Evolutionary conservation across 495 filamentous ascomycete genomes (phyloP), one percentile per base, ranked within the genome.

Genomic region (Staphylotrichum tortipilum): DNA sequence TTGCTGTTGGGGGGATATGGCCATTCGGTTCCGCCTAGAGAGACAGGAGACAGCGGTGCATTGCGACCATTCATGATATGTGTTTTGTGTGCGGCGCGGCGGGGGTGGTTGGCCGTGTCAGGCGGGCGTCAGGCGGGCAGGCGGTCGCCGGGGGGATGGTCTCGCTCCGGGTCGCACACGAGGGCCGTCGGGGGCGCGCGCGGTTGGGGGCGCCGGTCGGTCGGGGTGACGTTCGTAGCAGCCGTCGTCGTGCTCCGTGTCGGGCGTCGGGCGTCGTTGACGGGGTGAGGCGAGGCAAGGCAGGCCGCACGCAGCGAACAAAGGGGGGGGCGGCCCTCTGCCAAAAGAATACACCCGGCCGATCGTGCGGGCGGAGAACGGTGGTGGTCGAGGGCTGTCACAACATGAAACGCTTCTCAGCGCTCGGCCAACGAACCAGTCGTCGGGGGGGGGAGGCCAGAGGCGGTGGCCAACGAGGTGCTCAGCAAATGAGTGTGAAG

Each of bases 1-100:
- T 73, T 74, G 50, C 75, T 70, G 57, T 58, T 56, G 36, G 62
- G 63, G 40, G 83, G 78, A 62, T 94, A 91, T 58, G 88, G 89
- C 89, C 88, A 95, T 68, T 95, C 89, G 70, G 83, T 94, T 56
- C 84, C 82, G 60, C 82, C 80, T 76, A 78, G 55, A 65, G 88
- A 91, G 64, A 87, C 82, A 63, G 88, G 88, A 64, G 88, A 91
- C 69, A 90, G 80, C 54, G 86, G 84, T 62, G 72, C 70, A 75
- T 75, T 73, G 61, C 71, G 70, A 52, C 63, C 67, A 60, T 68
- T 74, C 71, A 76, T 75, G 56, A 57, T 70, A 52, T 60, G n/a
- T 28, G 6, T 2, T 7, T 5, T 58, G 55, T 50, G 40, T n/a
- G 46, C 39, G 23, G 43, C 19, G 36, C 42, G 52, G 50, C 47